Percentiles rank a stretch among this genome's conserved stretches.
These are phyloP conservation scores for Coemansia nantahalensis DNA, from an alignment of 192 early-diverging fungal genomes.

Conservation along the genomic window DNA sequence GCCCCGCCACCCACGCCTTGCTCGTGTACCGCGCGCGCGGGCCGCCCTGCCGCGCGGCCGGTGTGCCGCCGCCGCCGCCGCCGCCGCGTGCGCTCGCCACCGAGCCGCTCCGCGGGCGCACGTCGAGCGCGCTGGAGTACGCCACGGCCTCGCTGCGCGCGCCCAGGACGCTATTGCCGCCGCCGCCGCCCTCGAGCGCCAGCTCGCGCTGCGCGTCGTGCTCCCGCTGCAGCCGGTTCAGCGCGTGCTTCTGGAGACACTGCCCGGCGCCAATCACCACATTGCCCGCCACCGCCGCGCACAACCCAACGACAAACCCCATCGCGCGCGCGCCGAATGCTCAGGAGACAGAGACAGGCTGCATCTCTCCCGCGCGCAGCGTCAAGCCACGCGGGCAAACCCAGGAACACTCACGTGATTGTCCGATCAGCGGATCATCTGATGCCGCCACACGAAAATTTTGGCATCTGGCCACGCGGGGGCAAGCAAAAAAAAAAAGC, in stretches of 20 bases:
- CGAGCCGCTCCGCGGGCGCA: constrained; percentile 20
- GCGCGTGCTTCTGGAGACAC: constrained; percentile 51
- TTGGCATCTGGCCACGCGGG: too few species aligned
- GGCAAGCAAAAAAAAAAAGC: too few species aligned
- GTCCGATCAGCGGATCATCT: too few species aligned
- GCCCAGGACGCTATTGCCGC: neutral
- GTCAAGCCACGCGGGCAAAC: too few species aligned
- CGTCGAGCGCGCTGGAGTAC: constrained; percentile 11
- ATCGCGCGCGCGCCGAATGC: too few species aligned
- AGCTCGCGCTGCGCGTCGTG: constrained; percentile 19
- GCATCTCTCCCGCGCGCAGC: too few species aligned
- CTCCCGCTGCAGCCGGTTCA: constrained; percentile 41
- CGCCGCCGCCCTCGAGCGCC: constrained; percentile 13
- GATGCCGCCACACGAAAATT: too few species aligned
- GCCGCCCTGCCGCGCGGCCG: neutral
- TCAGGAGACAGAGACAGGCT: too few species aligned
- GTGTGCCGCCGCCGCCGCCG: constrained; percentile 3
- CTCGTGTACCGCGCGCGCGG: constrained; percentile 36
- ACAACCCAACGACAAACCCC: constrained; percentile 40
- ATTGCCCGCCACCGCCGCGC: constrained; percentile 44
- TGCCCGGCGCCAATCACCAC: constrained; percentile 51
- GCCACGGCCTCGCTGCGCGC: constrained; percentile 6
- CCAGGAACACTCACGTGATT: too few species aligned
- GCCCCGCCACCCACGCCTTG: constrained; percentile 37
- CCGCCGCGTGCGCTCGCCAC: neutral